Conservation (phyloP, 306 rosid genomes). For the Vigna reflexopilosa region DNA sequence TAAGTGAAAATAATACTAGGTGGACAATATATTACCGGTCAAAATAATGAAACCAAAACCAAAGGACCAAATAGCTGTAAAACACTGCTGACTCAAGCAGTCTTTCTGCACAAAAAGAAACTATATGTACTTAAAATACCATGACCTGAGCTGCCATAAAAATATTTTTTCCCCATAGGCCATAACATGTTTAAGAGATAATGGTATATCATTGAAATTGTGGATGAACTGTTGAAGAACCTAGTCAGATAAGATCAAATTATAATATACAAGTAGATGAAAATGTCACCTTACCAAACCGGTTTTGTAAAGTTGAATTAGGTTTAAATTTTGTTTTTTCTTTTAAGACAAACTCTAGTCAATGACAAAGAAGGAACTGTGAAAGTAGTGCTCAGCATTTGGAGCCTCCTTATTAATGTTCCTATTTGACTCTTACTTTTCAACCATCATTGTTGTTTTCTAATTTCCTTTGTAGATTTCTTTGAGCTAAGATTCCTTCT, state of each 20-base stretch:
- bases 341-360: neutral
- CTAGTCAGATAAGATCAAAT: no score
- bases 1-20: constrained; percentile 5
- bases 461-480: constrained; percentile 6
- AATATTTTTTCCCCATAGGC: neutral
- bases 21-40: neutral
- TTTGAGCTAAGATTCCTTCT: constrained; percentile 12
- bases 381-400: constrained; percentile 5
- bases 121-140: neutral
- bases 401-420: neutral
- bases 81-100: neutral
- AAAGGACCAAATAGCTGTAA: neutral
- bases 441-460: constrained; percentile 29
- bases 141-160: constrained; percentile 6
- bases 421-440: constrained; percentile 11
- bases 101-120: neutral
- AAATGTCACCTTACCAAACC: no score
- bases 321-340: no score
- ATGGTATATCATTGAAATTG: neutral
- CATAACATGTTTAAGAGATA: constrained; percentile 3
- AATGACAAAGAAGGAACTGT: constrained; percentile 8
- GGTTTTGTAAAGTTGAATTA: no score
- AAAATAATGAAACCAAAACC: neutral
- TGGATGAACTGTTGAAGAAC: no score
- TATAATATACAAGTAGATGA: no score